Percentiles rank a stretch among this genome's conserved stretches.
These are phyloP conservation scores for Petunia secreta DNA, from an alignment of 257 asterid genomes.

Conservation along the genomic window DNA sequence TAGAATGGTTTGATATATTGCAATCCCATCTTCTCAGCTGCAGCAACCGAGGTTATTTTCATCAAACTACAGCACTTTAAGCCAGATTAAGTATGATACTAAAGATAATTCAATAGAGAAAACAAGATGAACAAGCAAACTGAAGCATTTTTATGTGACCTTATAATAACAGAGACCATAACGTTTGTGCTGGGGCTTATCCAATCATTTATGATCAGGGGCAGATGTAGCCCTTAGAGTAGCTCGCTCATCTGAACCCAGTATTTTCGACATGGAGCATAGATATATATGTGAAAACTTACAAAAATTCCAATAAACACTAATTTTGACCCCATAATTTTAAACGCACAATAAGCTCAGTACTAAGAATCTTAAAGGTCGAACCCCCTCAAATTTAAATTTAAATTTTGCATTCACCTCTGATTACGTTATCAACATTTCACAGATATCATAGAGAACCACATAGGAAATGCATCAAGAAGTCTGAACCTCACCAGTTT, in stretches of 20 bases:
- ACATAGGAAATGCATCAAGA: neutral
- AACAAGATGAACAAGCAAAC: neutral
- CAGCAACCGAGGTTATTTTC: constrained; percentile 23
- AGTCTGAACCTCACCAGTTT: neutral
- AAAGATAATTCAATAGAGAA: neutral
- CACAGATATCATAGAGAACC: constrained; percentile 1
- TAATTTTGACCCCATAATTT: too few relatives aligned
- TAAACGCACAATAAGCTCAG: too few relatives aligned
- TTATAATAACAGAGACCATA: neutral
- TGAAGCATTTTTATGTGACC: neutral
- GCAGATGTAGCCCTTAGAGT: too few relatives aligned
- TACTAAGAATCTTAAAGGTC: too few relatives aligned
- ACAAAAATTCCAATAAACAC: too few relatives aligned
- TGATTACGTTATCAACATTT: neutral
- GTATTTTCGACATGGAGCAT: too few relatives aligned
- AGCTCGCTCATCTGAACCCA: too few relatives aligned
- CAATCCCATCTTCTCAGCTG: constrained; percentile 63
- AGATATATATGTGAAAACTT: too few relatives aligned
- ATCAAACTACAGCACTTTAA: neutral
- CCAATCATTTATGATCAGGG: neutral
- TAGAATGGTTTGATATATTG: constrained; percentile 59
- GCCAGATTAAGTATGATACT: neutral
- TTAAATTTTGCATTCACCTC: too few relatives aligned
- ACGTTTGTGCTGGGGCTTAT: neutral
- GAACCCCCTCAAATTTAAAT: too few relatives aligned